Percentiles rank a stretch among this genome's conserved stretches.
Conservation (phyloP, 2,329 filamentous ascomycete genomes). For the Neofusicoccum parvum region DNA sequence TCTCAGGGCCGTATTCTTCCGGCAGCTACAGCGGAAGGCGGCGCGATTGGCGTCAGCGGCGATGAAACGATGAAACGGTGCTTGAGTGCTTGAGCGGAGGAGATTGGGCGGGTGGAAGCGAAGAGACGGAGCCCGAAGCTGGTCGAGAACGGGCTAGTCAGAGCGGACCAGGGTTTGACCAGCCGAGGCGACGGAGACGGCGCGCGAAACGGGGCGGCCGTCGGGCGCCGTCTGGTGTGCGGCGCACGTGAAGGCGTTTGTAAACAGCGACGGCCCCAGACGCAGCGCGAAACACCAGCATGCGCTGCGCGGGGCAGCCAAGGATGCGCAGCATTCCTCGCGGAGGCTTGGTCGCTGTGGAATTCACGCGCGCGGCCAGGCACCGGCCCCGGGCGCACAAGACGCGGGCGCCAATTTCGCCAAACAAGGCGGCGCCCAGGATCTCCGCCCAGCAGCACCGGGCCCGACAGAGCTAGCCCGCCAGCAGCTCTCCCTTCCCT, state of each 20-base stretch:
- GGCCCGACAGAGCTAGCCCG: neutral
- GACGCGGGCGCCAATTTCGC: constrained; percentile 8
- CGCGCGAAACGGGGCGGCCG: neutral
- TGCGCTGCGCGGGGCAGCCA: neutral
- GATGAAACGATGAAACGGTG: neutral
- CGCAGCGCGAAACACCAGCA: neutral
- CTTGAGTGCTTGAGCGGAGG: neutral
- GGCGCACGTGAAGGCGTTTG: neutral
- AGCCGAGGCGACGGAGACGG: neutral
- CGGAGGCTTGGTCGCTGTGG: neutral
- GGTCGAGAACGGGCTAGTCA: neutral
- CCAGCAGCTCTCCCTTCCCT: neutral
- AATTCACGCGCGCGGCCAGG: neutral
- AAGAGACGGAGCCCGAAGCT: neutral
- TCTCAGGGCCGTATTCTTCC: neutral
- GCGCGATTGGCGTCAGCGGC: neutral
- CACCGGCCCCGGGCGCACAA: neutral
- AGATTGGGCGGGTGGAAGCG: neutral
- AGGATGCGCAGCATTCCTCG: neutral
- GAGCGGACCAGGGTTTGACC: neutral
- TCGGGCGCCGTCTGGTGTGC: neutral
- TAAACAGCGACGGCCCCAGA: neutral
- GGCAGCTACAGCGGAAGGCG: neutral
- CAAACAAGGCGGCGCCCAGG: constrained; percentile 3
- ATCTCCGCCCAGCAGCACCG: neutral